Evolutionary conservation across 148 eudicot genomes (phyloP).

Genomic region (Drosera capensis): DNA sequence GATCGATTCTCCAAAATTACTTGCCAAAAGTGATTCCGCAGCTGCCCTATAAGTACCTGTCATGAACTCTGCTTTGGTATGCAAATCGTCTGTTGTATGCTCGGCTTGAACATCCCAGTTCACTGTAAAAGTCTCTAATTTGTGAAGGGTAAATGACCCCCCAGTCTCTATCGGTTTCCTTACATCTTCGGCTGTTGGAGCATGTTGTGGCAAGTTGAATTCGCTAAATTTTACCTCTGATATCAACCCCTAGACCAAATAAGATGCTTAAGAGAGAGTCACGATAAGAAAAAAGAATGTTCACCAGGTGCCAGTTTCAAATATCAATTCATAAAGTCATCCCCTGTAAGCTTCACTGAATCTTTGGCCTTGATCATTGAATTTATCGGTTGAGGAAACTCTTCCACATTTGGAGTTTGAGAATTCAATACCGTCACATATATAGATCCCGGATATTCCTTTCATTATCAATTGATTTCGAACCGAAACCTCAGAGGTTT

Average conservation of each 20-base stretch:
- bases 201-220: conserved; percentile 1
- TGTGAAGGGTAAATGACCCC: conserved; percentile 17
- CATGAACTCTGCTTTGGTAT: conserved; percentile 8
- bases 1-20: conserved; percentile 16
- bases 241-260: conserved; percentile 3
- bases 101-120: conserved; percentile 14
- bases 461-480: too few relatives aligned
- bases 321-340: too few relatives aligned
- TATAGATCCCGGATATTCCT: too few relatives aligned
- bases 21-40: conserved; percentile 15
- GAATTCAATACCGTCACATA: too few relatives aligned
- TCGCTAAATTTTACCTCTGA: not conserved
- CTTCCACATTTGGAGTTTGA: too few relatives aligned
- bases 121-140: conserved; percentile 10
- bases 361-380: too few relatives aligned
- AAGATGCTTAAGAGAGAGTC: too few relatives aligned
- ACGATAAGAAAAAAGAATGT: too few relatives aligned
- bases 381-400: too few relatives aligned
- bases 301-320: too few relatives aligned
- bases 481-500: too few relatives aligned
- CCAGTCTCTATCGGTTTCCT: conserved; percentile 9
- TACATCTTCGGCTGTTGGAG: conserved; percentile 3
- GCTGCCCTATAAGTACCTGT: conserved; percentile 11
- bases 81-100: not conserved
- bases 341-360: too few relatives aligned